A percentile compares a stretch with the other conserved stretches of the same genome.
These are phyloP conservation scores for Oryza officinalis DNA, from an alignment of 176 grass and related monocot species.

Conservation along the genomic window DNA sequence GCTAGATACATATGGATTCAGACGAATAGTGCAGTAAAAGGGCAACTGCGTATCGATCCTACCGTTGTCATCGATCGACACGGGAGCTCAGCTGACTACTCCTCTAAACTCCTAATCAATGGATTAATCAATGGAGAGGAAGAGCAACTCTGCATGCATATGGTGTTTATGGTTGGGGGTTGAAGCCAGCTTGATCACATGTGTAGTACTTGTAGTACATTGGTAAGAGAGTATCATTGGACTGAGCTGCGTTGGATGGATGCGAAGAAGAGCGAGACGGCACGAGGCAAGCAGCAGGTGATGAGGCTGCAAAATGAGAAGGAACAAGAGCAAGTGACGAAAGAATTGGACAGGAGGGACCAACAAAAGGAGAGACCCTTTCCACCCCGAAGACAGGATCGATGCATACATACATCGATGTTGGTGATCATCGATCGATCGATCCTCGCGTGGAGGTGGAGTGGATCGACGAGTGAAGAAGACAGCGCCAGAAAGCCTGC, in stretches of 20 bases:
- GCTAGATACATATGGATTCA: background rate
- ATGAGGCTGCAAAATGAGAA: background rate
- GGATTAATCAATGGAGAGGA: too few relatives aligned
- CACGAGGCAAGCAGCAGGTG: background rate
- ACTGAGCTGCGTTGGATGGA: background rate
- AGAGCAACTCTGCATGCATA: background rate
- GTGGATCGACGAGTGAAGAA: background rate
- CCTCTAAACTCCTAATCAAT: background rate
- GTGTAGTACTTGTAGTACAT: background rate
- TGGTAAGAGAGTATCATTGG: background rate
- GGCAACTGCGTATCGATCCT: background rate
- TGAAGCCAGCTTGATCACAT: background rate
- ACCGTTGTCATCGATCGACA: background rate
- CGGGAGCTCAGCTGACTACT: too few relatives aligned
- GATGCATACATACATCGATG: background rate
- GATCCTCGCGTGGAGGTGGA: background rate
- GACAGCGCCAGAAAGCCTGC: background rate
- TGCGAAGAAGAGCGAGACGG: background rate
- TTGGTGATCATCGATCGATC: background rate
- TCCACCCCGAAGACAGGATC: background rate
- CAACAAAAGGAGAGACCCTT: background rate
- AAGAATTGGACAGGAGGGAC: background rate
- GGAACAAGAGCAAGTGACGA: background rate
- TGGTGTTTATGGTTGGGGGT: background rate
- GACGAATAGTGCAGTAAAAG: background rate